Conservation (phyloP, 441 rosid species). For the Gossypium gossypioides region DNA sequence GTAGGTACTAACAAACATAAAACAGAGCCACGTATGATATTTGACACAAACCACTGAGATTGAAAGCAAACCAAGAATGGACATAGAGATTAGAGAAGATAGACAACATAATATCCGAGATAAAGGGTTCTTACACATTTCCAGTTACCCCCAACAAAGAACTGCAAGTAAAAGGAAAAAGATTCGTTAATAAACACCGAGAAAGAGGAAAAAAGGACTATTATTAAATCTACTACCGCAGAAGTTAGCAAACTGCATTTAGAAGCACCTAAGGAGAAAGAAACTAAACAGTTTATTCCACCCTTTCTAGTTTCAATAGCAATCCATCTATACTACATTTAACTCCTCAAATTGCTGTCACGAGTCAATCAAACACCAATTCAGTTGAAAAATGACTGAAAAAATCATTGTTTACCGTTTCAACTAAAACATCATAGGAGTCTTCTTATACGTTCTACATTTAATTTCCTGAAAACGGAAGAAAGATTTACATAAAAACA, state of each 20-base stretch:
- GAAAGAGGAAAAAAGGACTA: neutral
- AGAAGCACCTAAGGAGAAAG: neutral
- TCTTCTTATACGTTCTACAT: neutral
- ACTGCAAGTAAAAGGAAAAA: slow-evolving; percentile 40
- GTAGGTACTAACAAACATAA: too few species aligned
- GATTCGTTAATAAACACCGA: neutral
- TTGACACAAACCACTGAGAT: neutral
- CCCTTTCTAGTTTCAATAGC: neutral
- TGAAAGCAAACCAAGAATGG: neutral
- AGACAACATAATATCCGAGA: neutral
- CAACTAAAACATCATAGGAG: too few species aligned
- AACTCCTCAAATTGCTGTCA: too few species aligned
- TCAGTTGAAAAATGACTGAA: neutral
- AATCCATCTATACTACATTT: neutral
- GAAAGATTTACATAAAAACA: neutral
- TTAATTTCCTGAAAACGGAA: neutral
- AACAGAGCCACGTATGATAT: neutral
- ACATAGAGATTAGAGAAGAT: neutral
- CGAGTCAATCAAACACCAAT: too few species aligned
- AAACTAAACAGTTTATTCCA: neutral
- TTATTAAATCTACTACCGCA: neutral
- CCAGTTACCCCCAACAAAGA: slow-evolving; percentile 98
- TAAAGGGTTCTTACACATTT: slow-evolving; percentile 66
- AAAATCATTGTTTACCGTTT: neutral
- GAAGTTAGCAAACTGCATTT: too few species aligned